Evolutionary conservation across 306 rosid species (phyloP), one percentile per base, ranked within the genome.

Genomic region (Cicer judaicum): DNA sequence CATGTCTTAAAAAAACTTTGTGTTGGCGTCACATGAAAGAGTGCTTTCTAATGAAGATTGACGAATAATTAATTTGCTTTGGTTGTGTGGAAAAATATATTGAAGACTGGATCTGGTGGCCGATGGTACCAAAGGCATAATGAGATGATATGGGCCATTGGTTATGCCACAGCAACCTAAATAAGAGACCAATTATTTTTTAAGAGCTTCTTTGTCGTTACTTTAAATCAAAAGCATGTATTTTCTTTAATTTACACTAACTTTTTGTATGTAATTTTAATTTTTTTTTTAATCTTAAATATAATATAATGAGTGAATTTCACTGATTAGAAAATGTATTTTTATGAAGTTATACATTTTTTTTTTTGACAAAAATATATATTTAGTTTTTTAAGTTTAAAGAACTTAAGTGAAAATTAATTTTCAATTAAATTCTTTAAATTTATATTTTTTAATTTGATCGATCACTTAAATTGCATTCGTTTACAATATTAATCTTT

Each of bases 111-210:
- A 77, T 72, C 75, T 81, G 68, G 12, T 77, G 71, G 67, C 59
- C 15, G 2, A 54, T 67, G 79, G 74, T 66, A 77, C 73, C 60
- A 7, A 38, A 55, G 68, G 79, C 79, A 83, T 1, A 60, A 84
- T 79, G 77, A 60, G 60, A 15, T 79, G 8, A 74, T 74, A 77
- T 73, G 83, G 83, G 62, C 75, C 86, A 73, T 39, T 16, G 73
- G 72, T 59, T 57, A 63, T 46, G 39, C 72, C 73, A 61, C 11
- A 46, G 10, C 11, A 71, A 65, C 85, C 72, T 55, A 65, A 79
- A 70, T 19, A 19, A 54, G 83, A 64, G 78, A 79, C 84, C 80
- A 79, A 56, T 19, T 12, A 49, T 12, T 64, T 69, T 79, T 13
- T 83, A 49, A 18, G 42, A 12, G n/a, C 38, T 0, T 16, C 46